Percentiles rank a stretch among this genome's conserved stretches.
Evolutionary conservation across 352 stramenopile genomes (phyloP).

Genomic region (Phytopythium mirpurense): DNA sequence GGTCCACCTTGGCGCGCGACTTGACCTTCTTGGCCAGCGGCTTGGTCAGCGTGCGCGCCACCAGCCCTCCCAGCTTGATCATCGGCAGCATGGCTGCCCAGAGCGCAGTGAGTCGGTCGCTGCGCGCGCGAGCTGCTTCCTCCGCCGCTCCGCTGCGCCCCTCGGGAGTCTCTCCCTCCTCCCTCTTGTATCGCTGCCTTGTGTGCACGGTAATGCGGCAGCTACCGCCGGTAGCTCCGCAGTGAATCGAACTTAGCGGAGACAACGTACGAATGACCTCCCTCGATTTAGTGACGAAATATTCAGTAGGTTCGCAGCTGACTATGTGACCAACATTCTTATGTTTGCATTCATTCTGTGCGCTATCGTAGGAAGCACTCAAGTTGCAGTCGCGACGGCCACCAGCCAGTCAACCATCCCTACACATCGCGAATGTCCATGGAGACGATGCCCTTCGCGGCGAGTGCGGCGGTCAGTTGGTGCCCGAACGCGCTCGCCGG

Average conservation of each 20-base stretch:
- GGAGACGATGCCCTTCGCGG: slow-evolving; percentile 26
- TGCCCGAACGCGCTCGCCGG: slow-evolving; percentile 31
- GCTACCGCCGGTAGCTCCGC: background rate
- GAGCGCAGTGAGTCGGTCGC: background rate
- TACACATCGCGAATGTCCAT: background rate
- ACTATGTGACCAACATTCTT: no score
- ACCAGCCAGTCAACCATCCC: background rate
- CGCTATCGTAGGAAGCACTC: no score
- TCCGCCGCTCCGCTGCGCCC: no score
- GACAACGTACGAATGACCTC: background rate
- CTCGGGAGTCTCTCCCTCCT: background rate
- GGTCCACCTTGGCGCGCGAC: slow-evolving; percentile 80
- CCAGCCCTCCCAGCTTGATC: slow-evolving; percentile 80
- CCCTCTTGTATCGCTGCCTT: no score
- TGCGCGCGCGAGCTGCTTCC: background rate
- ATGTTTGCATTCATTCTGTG: no score
- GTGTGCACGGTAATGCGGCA: no score
- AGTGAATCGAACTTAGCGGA: no score
- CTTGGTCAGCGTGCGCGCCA: slow-evolving; percentile 80
- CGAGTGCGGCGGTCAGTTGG: slow-evolving; percentile 27
- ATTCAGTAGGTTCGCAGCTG: no score
- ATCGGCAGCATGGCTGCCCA: slow-evolving; percentile 50
- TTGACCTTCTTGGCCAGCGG: slow-evolving; percentile 88
- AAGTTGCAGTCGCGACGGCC: no score
- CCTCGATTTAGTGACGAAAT: background rate